phyloP scores from a whole-genome alignment of 768 basidiomycete species.

The Podaxis sp. region DNA sequence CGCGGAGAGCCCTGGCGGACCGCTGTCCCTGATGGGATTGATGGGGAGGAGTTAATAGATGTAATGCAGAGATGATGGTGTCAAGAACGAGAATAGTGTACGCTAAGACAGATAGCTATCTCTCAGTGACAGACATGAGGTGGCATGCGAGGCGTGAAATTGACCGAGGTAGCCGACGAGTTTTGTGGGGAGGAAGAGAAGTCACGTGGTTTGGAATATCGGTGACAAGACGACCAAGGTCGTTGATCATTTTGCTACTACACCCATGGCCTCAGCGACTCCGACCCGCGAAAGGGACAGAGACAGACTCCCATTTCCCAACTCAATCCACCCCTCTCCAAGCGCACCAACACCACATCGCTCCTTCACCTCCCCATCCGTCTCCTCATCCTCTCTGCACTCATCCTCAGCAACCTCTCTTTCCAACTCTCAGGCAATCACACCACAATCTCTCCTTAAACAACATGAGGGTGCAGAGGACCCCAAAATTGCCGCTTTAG shows the following conservation, averaged over 20 bases:
- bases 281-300: conserved; percentile 32
- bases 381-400: conserved; percentile 29
- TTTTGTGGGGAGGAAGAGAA: neutral
- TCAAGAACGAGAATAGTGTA: neutral
- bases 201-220: conserved; percentile 1
- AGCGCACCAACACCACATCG: conserved; percentile 25
- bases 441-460: conserved; percentile 54
- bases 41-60: neutral
- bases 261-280: conserved; percentile 22
- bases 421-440: conserved; percentile 37
- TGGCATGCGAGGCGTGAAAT: no score
- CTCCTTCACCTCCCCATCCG: conserved; percentile 30
- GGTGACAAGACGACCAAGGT: conserved; percentile 6
- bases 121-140: no score
- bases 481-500: conserved; percentile 67
- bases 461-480: conserved; percentile 51
- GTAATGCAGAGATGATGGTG: neutral
- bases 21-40: neutral
- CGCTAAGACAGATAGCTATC: neutral
- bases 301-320: conserved; percentile 36
- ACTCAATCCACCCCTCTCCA: conserved; percentile 32
- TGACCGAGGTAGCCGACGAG: no score
- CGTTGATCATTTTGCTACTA: neutral
- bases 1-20: no score
- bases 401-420: conserved; percentile 32